These are phyloP conservation scores for Fraxinus anomala DNA, from an alignment of 257 asterid genomes.

Conservation along the genomic window DNA sequence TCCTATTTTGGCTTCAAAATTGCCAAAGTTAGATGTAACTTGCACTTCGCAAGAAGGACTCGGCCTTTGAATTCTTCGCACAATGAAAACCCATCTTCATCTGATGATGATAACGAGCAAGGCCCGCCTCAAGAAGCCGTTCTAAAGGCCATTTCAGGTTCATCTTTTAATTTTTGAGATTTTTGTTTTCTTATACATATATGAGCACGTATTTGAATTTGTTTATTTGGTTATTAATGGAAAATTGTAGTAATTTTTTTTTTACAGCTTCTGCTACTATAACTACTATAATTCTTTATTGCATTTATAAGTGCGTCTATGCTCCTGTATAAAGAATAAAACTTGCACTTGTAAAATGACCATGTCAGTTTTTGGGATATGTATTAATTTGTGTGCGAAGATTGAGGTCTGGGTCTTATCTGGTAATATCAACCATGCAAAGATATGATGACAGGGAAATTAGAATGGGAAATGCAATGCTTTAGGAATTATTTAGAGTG, in stretches of 20 bases:
- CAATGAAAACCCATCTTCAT: constrained; percentile 43
- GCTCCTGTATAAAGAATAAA: constrained; percentile 2
- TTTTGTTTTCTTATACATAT: background rate
- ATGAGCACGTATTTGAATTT: background rate
- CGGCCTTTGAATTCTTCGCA: constrained; percentile 48
- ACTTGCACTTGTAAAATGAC: background rate
- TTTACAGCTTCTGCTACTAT: too few species aligned
- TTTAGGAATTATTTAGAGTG: constrained; percentile 4
- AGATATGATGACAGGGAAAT: constrained; percentile 15
- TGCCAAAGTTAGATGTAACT: constrained; percentile 29
- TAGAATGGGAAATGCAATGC: background rate
- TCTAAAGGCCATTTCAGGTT: constrained; percentile 91
- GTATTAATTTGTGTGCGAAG: constrained; percentile 13
- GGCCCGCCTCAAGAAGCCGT: constrained; percentile 96
- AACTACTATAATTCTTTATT: background rate
- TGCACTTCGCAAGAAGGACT: constrained; percentile 21
- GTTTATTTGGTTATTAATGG: constrained; percentile 19
- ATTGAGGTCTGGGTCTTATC: background rate
- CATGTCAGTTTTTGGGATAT: background rate
- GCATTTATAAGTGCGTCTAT: background rate
- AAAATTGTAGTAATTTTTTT: too few species aligned
- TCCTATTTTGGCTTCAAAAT: constrained; percentile 45
- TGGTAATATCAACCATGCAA: background rate
- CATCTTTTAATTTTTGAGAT: background rate
- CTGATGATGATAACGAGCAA: constrained; percentile 60